Conservation (phyloP, 1,284 basidiomycete species). For the Ustilago trichophora region DNA sequence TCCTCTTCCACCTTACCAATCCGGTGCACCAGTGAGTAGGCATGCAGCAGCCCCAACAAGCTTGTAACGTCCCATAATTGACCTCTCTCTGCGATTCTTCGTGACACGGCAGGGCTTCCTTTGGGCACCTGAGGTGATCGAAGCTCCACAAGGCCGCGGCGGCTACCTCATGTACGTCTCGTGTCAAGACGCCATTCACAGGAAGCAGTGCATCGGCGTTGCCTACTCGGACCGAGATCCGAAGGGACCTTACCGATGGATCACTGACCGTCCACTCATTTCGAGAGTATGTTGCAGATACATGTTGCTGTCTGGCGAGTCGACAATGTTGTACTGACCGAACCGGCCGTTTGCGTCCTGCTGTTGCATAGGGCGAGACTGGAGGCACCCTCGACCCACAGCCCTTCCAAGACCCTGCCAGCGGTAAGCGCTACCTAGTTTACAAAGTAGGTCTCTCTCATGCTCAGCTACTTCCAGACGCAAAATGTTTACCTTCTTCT, state of each 20-base stretch:
- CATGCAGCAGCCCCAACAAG: too few species aligned
- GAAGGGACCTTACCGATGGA: constrained; percentile 47
- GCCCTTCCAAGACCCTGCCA: constrained; percentile 49
- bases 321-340: neutral
- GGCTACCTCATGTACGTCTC: constrained; percentile 58
- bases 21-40: constrained; percentile 20
- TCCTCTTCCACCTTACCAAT: constrained; percentile 41
- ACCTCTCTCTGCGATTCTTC: too few species aligned
- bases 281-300: constrained; percentile 35
- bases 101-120: constrained; percentile 28
- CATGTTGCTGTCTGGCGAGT: too few species aligned
- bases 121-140: constrained; percentile 54
- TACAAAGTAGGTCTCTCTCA: constrained; percentile 36
- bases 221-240: constrained; percentile 46
- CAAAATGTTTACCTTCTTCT: too few species aligned
- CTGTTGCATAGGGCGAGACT: constrained; percentile 25
- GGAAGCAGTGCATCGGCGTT: constrained; percentile 53
- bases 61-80: too few species aligned
- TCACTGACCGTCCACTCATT: constrained; percentile 48
- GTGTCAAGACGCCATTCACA: constrained; percentile 29
- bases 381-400: constrained; percentile 55
- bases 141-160: constrained; percentile 42
- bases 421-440: constrained; percentile 46
- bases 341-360: neutral
- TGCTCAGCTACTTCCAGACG: too few species aligned